Evolutionary conservation across 805 yeast species (phyloP).

Genomic region (Candida ipomoeae): DNA sequence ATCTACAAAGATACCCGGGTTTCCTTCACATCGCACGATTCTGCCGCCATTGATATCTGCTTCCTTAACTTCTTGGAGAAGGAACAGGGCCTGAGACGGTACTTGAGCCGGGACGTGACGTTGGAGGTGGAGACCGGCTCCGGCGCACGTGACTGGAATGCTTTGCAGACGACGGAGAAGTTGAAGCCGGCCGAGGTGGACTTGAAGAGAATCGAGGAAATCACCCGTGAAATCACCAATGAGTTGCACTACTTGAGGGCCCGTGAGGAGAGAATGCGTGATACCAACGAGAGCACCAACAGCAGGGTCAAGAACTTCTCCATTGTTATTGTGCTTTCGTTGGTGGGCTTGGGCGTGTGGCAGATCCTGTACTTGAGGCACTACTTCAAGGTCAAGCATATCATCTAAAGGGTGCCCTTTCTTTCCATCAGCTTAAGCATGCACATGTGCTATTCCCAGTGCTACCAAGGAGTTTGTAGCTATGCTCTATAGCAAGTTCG

Average conservation of each 20-base stretch:
- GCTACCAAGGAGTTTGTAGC: neutral
- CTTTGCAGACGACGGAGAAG: slow-evolving; percentile 86
- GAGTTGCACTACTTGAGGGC: slow-evolving; percentile 79
- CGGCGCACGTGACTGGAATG: slow-evolving; percentile 97
- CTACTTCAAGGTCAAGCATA: slow-evolving; percentile 84
- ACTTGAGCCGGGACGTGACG: slow-evolving; percentile 67
- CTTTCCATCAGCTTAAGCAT: no score
- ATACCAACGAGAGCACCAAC: slow-evolving; percentile 95
- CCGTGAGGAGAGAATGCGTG: slow-evolving; percentile 91
- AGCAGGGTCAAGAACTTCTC: slow-evolving; percentile 89
- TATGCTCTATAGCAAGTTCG: neutral
- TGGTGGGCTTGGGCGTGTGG: slow-evolving; percentile 83
- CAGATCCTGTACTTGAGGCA: slow-evolving; percentile 88
- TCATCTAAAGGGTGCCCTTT: slow-evolving; percentile 38
- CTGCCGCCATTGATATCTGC: slow-evolving; percentile 88
- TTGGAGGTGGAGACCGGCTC: slow-evolving; percentile 94
- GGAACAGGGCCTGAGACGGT: slow-evolving; percentile 28
- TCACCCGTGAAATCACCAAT: slow-evolving; percentile 72
- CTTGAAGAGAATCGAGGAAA: slow-evolving; percentile 79
- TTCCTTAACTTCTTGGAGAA: slow-evolving; percentile 57
- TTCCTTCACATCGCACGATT: slow-evolving; percentile 80
- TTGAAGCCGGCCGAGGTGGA: slow-evolving; percentile 91
- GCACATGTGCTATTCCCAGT: no score
- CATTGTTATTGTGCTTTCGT: slow-evolving; percentile 57
- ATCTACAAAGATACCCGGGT: slow-evolving; percentile 67